phyloP scores from a whole-genome alignment of 23 red algal genomes.

The Gracilariopsis chorda region DNA sequence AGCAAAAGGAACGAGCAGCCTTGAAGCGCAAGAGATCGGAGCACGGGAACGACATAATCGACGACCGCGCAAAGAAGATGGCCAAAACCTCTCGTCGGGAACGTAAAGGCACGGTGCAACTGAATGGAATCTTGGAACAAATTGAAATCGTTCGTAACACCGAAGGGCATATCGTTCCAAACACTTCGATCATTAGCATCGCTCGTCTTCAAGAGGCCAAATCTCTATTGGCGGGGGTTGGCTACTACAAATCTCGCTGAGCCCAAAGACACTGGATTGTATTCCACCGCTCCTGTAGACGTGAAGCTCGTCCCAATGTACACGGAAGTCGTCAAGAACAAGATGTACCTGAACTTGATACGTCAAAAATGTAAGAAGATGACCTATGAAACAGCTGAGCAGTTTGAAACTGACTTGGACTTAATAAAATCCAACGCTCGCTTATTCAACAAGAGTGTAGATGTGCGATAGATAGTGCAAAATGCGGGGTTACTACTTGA shows the following conservation, averaged over 20 bases:
- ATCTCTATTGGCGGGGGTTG: constrained; percentile 3
- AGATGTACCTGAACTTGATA: constrained; percentile 71
- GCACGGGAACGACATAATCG: constrained; percentile 55
- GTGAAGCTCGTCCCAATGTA: constrained; percentile 58
- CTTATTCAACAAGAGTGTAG: constrained; percentile 63
- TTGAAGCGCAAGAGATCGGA: constrained; percentile 38
- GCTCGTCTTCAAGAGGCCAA: constrained; percentile 25
- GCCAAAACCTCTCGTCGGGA: constrained; percentile 37
- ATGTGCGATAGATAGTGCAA: constrained; percentile 85
- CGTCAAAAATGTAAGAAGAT: constrained; percentile 27
- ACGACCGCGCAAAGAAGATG: constrained; percentile 8
- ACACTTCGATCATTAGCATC: constrained; percentile 12
- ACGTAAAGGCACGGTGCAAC: constrained; percentile 28
- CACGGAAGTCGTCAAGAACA: constrained; percentile 48
- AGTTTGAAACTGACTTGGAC: constrained; percentile 70
- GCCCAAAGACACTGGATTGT: constrained; percentile 47
- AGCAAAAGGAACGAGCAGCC: constrained; percentile 20
- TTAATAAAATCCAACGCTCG: constrained; percentile 65
- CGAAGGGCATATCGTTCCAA: constrained; percentile 46
- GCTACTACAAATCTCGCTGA: constrained; percentile 21
- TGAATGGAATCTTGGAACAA: constrained; percentile 55
- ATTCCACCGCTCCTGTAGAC: constrained; percentile 62
- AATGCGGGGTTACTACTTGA: constrained; percentile 75
- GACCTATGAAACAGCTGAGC: constrained; percentile 32
- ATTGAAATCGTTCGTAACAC: constrained; percentile 53